Percentiles rank a stretch among this genome's conserved stretches.
Evolutionary conservation across 2,329 filamentous ascomycete genomes (phyloP).

Genomic region (Colletotrichum destructivum): DNA sequence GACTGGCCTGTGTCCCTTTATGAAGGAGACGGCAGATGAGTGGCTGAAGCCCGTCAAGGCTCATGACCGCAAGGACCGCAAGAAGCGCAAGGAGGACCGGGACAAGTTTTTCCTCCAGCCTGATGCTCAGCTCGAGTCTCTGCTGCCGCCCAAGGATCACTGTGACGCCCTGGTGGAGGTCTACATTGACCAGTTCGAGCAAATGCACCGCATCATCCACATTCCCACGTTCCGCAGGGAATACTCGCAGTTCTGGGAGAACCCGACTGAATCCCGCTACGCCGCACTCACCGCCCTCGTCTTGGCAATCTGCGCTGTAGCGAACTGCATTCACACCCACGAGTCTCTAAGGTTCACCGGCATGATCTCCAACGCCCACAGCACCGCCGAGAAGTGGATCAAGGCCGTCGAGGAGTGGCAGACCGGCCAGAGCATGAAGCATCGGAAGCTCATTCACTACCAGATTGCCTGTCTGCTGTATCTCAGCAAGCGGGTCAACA

Average conservation of each 20-base stretch:
- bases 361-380: conserved; percentile 70
- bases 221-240: conserved; percentile 71
- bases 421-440: conserved; percentile 71
- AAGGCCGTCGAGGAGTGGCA: conserved; percentile 70
- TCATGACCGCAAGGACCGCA: conserved; percentile 69
- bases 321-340: conserved; percentile 70
- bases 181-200: conserved; percentile 70
- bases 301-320: conserved; percentile 73
- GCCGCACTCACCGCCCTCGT: conserved; percentile 71
- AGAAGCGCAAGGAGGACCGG: conserved; percentile 66
- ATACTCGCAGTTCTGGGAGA: conserved; percentile 70
- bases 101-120: conserved; percentile 64
- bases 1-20: conserved; percentile 71
- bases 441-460: conserved; percentile 72
- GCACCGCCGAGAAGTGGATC: conserved; percentile 70
- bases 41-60: conserved; percentile 73
- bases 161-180: conserved; percentile 64
- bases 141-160: conserved; percentile 64
- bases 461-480: conserved; percentile 73
- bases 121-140: conserved; percentile 65
- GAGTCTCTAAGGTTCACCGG: conserved; percentile 69
- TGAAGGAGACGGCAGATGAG: conserved; percentile 74
- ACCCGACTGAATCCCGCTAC: conserved; percentile 58
- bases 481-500: conserved; percentile 73
- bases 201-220: conserved; percentile 71